Evolutionary conservation across 768 basidiomycete genomes (phyloP), one percentile per base, ranked within the genome.

Genomic region (Leccinum fibrillosum): DNA sequence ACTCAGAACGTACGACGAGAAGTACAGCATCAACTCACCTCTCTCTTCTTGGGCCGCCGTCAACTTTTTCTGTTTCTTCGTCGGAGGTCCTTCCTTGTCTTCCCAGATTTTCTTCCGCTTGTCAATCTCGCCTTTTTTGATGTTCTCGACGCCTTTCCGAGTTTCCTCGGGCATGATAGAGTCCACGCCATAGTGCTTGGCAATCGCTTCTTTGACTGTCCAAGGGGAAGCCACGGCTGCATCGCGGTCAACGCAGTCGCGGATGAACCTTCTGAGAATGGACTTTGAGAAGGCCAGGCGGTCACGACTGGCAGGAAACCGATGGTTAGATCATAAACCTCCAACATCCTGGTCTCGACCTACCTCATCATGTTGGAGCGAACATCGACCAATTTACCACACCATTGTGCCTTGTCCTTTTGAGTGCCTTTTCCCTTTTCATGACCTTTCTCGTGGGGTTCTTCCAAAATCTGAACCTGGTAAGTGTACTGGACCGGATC

Each of bases 261-360:
- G 88, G 57, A 99, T 91, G 75, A 96, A 98, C 15, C 94, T 89
- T 62, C 94, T 92, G 28, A 99, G 84, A 65, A 98, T 96, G 17
- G 94, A 94, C 74, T 98, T 98, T 28, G 94, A 96, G 75, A 98
- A 98, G 19, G 93, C 86, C 19, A 96, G 80, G 53, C 95, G 90
- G 72, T 99, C 97, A 59, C 97, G 94, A 67, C 95, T 98, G 58
- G 37, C 19, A 54, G 19, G 55, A 57, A 48, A 28, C 52, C 32
- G 39, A 44, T 13, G 37, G 58, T 49, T 32, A 59, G 57, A 30
- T 49, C 35, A 37, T 35, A 51, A 35, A 49, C 32, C 54, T 50
- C 42, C 51, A 48, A 49, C 19, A 15, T 25, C 44, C 54, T 35
- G 58, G 56, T 13, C 44, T 56, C n/a, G 23, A 73, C 82, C 54